phyloP scores from a whole-genome alignment of 805 yeast species.

The Wickerhamomyces strasburgensis region DNA sequence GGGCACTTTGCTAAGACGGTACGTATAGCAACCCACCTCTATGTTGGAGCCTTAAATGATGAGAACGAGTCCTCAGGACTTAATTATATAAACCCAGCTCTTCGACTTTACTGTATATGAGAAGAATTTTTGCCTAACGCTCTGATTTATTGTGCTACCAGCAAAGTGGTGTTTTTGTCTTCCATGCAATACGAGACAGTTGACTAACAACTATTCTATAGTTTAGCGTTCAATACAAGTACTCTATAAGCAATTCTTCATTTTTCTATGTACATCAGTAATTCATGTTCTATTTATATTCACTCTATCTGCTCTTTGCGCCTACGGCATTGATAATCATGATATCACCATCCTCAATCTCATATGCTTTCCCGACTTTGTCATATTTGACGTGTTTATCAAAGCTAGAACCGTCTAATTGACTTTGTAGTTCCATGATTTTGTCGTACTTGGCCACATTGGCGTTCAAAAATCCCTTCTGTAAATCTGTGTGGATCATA shows the following conservation, averaged over 20 bases:
- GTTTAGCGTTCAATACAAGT: no score
- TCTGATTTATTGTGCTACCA: slow-evolving; percentile 17
- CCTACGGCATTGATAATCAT: slow-evolving; percentile 68
- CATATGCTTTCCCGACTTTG: slow-evolving; percentile 72
- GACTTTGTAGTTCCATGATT: slow-evolving; percentile 27
- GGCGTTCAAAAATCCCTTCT: slow-evolving; percentile 76
- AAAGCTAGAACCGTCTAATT: slow-evolving; percentile 20
- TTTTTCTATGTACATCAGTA: no score
- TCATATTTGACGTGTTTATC: slow-evolving; percentile 28
- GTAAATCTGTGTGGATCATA: slow-evolving; percentile 79
- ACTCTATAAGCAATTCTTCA: no score
- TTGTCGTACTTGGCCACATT: slow-evolving; percentile 68
- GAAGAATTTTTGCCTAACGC: slow-evolving; percentile 25
- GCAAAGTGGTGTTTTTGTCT: no score
- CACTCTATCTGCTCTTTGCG: slow-evolving; percentile 40
- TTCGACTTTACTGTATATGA: slow-evolving; percentile 28
- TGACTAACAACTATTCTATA: no score
- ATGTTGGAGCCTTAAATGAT: no score
- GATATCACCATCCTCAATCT: slow-evolving; percentile 82
- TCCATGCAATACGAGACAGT: no score
- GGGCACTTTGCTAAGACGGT: no score
- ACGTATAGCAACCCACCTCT: no score
- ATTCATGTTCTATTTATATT: slow-evolving; percentile 2
- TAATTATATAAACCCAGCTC: slow-evolving; percentile 27
- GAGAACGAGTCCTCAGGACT: slow-evolving; percentile 21